These are phyloP conservation scores for Umbelopsis sp. DNA, from an alignment of 371 early-diverging fungal genomes.

Conservation along the genomic window DNA sequence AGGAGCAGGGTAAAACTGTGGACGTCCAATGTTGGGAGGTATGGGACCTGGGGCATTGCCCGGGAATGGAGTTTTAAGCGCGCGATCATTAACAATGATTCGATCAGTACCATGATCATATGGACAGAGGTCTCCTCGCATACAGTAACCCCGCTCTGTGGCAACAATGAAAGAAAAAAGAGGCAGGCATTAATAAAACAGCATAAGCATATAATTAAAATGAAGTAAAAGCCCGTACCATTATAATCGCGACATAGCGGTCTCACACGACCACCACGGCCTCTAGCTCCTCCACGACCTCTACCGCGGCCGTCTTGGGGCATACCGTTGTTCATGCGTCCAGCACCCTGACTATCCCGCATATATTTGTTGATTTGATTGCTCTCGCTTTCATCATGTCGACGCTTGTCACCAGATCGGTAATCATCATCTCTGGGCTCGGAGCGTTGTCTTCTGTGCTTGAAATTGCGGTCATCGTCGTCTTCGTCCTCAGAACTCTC, in stretches of 20 bases:
- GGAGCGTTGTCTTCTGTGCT: slow-evolving; percentile 67
- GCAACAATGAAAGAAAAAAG: not conserved
- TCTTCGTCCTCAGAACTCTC: slow-evolving; percentile 58
- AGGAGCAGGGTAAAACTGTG: slow-evolving; percentile 31
- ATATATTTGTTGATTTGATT: slow-evolving; percentile 29
- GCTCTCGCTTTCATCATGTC: slow-evolving; percentile 29
- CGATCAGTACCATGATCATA: slow-evolving; percentile 80
- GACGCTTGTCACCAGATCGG: slow-evolving; percentile 31
- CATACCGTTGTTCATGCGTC: slow-evolving; percentile 30
- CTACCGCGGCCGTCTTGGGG: slow-evolving; percentile 26
- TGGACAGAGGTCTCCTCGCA: slow-evolving; percentile 81
- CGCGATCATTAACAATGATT: slow-evolving; percentile 71
- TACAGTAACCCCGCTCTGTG: slow-evolving; percentile 73
- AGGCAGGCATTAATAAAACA: slow-evolving; percentile 7
- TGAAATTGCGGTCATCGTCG: slow-evolving; percentile 75
- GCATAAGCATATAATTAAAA: not conserved
- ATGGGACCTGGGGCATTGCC: slow-evolving; percentile 28
- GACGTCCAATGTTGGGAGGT: slow-evolving; percentile 16
- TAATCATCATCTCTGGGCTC: slow-evolving; percentile 40
- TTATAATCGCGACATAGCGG: slow-evolving; percentile 76
- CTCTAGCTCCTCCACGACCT: slow-evolving; percentile 39
- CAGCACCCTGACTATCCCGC: slow-evolving; percentile 30
- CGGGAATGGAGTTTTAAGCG: slow-evolving; percentile 32
- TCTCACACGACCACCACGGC: slow-evolving; percentile 46
- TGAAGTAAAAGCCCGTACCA: slow-evolving; percentile 44